Base-by-base conservation (phyloP, 176 grass and related monocot genomes). In the Ensete ventricosum region DNA sequence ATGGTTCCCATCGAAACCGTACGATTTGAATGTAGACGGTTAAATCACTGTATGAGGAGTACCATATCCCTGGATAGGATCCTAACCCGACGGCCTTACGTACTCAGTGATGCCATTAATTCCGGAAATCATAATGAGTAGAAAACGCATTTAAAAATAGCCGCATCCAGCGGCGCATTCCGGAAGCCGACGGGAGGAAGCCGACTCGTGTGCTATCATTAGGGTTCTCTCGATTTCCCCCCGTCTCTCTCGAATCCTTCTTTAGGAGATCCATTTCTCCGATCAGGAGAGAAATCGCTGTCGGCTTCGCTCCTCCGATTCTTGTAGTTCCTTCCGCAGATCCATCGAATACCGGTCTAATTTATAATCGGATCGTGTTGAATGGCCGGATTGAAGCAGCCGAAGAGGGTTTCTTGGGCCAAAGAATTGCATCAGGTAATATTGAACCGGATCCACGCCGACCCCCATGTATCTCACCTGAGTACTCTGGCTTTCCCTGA, bases 351-450 rank as follows among this genome's bases (percentile, higher is more conserved):
- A 59, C 9, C 68, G 69, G 66, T 81, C 75, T 69, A 65, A 9
- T 22, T 73, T 76, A 51, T 14, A 65, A 52, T 51, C 5, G 72
- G 52, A 24, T 54, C 17, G 13, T 43, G 21, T 57, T 74, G 52
- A 76, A 82, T 76, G 59, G 86, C 82, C 54, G 85, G 93, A 58
- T 84, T 77, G 50, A 78, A 85, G 83, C 78, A 85, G 55, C 79
- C 80, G 81, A 90, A 75, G 85, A 81, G 93, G 83, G 85, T 96
- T 84, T 90, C 93, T 17, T 96, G 93, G 93, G 89, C 93, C 66
- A 48, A 79, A 75, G 87, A 77, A 72, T 87, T 96, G 78, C 86
- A 90, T 91, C 86, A 96, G 93, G 93, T 96, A 96, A 79, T n/a
- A 84, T 63, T 78, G 55, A 86, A 72, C 62, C 77, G 63, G 78